Evolutionary conservation across 2,329 filamentous ascomycete species (phyloP).

Genomic region (Paramyrothecium roridum): DNA sequence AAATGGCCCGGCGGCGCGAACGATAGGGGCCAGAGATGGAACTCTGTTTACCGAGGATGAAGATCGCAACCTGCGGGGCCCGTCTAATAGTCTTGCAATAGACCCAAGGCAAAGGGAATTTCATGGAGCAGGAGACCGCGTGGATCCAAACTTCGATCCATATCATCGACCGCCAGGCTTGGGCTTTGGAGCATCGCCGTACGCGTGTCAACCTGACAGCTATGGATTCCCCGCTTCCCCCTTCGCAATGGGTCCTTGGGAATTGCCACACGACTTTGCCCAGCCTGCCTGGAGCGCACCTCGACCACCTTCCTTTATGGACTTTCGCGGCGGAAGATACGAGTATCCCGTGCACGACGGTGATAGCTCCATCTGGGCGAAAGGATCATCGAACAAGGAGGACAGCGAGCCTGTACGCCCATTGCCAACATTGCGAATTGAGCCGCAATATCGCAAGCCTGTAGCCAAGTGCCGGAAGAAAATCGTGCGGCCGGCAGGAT

Average conservation of each 20-base stretch:
- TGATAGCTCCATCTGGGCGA: constrained; percentile 30
- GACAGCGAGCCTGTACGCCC: constrained; percentile 6
- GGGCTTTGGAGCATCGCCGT: constrained; percentile 13
- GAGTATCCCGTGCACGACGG: constrained; percentile 25
- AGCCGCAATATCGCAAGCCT: neutral
- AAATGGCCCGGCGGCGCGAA: constrained; percentile 3
- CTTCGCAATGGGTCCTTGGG: neutral
- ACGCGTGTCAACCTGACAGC: neutral
- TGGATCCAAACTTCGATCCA: constrained; percentile 3
- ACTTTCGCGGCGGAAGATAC: constrained; percentile 21
- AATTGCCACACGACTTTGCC: neutral
- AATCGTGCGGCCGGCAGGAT: neutral
- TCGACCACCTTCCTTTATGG: constrained; percentile 5
- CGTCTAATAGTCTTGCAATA: neutral
- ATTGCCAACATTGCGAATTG: neutral
- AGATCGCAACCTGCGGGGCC: constrained; percentile 10
- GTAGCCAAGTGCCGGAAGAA: neutral
- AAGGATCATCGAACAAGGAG: constrained; percentile 14
- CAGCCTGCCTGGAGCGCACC: neutral
- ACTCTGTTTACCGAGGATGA: constrained; percentile 6
- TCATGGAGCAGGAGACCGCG: neutral
- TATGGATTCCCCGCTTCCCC: neutral
- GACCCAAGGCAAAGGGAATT: neutral
- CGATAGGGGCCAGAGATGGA: neutral
- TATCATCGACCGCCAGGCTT: constrained; percentile 3